Evolutionary conservation across 2,329 filamentous ascomycete genomes (phyloP), one percentile per base, ranked within the genome.

Genomic region (Trichophyton equinum): DNA sequence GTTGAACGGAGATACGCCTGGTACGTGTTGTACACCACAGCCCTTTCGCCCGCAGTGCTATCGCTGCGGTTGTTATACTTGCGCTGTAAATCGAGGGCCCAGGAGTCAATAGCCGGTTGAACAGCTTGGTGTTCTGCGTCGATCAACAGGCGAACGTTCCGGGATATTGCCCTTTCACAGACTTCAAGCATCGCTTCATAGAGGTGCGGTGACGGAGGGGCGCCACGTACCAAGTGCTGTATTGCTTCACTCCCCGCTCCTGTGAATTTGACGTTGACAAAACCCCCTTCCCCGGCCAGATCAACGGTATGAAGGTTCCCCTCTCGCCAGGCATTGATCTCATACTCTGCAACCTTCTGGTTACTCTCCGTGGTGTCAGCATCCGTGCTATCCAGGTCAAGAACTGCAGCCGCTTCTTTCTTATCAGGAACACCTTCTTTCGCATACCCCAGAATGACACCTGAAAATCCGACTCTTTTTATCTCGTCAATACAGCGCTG

Each of bases 381-480:
- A 40, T 15, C 53, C 2, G 40, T 4, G 9, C 40, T 36, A 18
- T 33, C 36, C 11, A 36, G 3, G 18, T n/a, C 51, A 33, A 60
- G 40, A 9, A 59, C n/a, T 15, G 64, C 61, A 18, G 62, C 42
- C 25, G 63, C 65, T 55, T 72, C 68, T 3, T 77, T 73, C 36
- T 84, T 81, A 15, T 79, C 79, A 38, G 89, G 77, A 13, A 92
- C 86, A 0, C 94, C 87, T 73, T 96, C 91, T 65, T 82, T 83
- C 1, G 89, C 90, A 68, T 95, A 95, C 58, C 88, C 85, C 55
- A 96, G 79, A 60, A 96, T 90, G 4, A 95, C 88, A 11, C 91
- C 91, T 25, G 82, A 83, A 70, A 89, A 95, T 1, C 91, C 91
- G 51, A 92, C 84, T 36, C 78, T 73, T 72, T 89, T 88, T 8